Base-by-base conservation (phyloP, 1,284 basidiomycete genomes). In the Apiotrichum brassicae region DNA sequence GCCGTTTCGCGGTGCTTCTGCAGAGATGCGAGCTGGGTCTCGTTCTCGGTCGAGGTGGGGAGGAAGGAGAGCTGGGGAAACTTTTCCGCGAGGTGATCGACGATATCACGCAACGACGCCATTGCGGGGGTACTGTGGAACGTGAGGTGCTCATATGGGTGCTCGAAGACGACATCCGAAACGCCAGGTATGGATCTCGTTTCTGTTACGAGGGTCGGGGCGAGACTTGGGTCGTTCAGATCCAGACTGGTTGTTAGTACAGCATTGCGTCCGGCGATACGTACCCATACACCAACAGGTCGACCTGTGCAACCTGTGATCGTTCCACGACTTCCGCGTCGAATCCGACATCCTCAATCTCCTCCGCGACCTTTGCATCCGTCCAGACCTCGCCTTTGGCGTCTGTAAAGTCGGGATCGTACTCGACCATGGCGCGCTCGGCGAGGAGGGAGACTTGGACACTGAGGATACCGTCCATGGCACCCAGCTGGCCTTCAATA, bases 391-490 rank as follows among this genome's bases (percentile, higher is more conserved):
- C 25, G 14, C 67, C 70, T 24, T 64, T 61, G 9, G 40, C 33
- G 48, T 65, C 61, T 16, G 65, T 43, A 36, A 52, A 68, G 2
- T 75, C 64, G 19, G 86, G 81, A 65, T 97, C 89, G 65, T 87
- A 98, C 65, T 91, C 87, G 58, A 99, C 78, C 28, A 90, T 81
- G 3, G 86, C 94, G 23, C 91, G 83, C 72, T 99, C 94, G 11
- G 95, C 87, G 23, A 99, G 80, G 18, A 99, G 78, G 14, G 94
- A 93, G 20, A 99, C 92, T 65, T 91, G 89, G 52, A 97, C 77
- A 7, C 84, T 87, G 51, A 83, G 72, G 49, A 99, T 93, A 20
- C 95, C 95, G 19, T 82, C 75, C 70, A 94, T 87, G 12, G 77
- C 76, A 54, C 84, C 77, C n/a, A 99, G 79, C 77, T 88, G 87